Evolutionary conservation across 225 moss, liverwort and hornwort species (phyloP), one percentile per base, ranked within the genome.

Genomic region (Lunularia cruciata): DNA sequence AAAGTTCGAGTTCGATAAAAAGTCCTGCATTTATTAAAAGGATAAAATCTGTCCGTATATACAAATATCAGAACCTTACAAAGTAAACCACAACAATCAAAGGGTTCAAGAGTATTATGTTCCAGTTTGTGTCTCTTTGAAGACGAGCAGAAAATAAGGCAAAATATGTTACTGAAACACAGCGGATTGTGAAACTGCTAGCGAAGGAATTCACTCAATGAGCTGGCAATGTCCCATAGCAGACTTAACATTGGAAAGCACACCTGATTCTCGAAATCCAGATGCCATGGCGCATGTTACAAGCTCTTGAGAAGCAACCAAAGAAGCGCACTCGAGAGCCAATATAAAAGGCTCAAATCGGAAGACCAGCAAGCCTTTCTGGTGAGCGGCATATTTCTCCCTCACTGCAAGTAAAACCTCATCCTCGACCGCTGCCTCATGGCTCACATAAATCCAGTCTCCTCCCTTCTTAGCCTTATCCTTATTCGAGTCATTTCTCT

Each of bases 341-440:
- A 98, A 82, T 80, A 98, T 91, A 40, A 98, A 98, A 49, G 96
- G 90, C 75, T 98, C 96, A 6, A 79, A 93, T 25, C 90, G 85
- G 73, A 93, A 98, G 30, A 93, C 88, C 71, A 98, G 55, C 16
- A 89, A 71, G 16, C 93, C 90, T 1, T 86, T 78, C 72, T 76
- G 74, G 79, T 78, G 80, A 13, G 69, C 60, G 32, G 77, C 52
- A 69, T 89, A 88, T 16, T 79, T 70, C 67, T 83, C 59, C 52
- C 77, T 86, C 32, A 71, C 78, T 30, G 67, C 45, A 2, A 66
- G 47, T n/a, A 89, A 2, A 28, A 89, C 83, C 78, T 88, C 82
- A 61, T 60, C 71, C 45, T 73, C 84, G 16, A 76, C 33, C 2
- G 79, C 89, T 0, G 81, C 7, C 47, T 81, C 86, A 26, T 98